phyloP scores from a whole-genome alignment of 2,329 filamentous ascomycete species.

The Xylariaceae sp. region DNA sequence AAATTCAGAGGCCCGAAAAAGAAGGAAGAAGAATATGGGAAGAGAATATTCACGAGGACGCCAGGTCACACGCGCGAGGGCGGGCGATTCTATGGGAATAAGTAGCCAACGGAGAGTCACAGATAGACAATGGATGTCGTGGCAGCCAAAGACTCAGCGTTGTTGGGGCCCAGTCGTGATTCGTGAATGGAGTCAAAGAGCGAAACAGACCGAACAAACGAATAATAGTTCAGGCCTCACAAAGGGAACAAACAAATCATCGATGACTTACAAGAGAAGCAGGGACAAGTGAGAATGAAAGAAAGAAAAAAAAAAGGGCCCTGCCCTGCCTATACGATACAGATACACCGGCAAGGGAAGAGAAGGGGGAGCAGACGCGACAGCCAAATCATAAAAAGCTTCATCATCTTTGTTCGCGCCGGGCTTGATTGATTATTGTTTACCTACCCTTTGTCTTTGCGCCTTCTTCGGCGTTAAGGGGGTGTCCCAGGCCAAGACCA shows the following conservation, averaged over 20 bases:
- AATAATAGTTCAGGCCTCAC: neutral
- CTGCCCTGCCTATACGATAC: neutral
- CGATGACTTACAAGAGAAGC: slow-evolving; percentile 13
- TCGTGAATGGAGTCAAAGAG: slow-evolving; percentile 17
- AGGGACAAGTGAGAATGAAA: neutral
- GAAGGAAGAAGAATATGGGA: slow-evolving; percentile 11
- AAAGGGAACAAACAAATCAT: slow-evolving; percentile 18
- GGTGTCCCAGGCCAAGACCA: neutral
- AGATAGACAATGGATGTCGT: slow-evolving; percentile 26
- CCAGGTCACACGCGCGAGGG: slow-evolving; percentile 11
- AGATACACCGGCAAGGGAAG: slow-evolving; percentile 11
- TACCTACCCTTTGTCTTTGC: neutral
- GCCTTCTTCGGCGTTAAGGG: slow-evolving; percentile 16
- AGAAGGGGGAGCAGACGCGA: neutral
- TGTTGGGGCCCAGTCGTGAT: slow-evolving; percentile 9
- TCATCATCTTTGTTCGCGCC: slow-evolving; percentile 28
- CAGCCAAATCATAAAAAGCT: slow-evolving; percentile 7
- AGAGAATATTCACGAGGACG: slow-evolving; percentile 21
- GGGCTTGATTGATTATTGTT: slow-evolving; percentile 25
- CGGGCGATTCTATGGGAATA: slow-evolving; percentile 21
- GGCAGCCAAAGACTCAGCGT: slow-evolving; percentile 5
- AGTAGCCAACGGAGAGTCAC: slow-evolving; percentile 22
- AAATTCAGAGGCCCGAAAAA: slow-evolving; percentile 9
- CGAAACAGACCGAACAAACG: slow-evolving; percentile 19
- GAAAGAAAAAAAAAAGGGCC: neutral